Percentiles rank a stretch among this genome's conserved stretches.
Conservation (phyloP, 768 basidiomycete genomes). For the Mycena metata region DNA sequence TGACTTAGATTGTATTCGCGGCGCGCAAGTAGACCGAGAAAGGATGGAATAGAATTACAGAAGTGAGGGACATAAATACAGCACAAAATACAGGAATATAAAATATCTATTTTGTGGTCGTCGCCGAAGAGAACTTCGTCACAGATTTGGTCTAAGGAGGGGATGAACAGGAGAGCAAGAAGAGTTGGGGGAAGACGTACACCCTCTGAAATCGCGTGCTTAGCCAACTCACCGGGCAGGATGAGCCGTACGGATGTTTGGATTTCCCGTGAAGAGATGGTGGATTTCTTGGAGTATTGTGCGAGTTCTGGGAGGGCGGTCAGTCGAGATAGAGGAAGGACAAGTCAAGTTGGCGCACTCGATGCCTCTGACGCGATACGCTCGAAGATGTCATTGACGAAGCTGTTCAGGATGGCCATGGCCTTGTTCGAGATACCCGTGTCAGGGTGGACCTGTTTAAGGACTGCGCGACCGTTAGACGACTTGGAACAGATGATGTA, state of each 20-base stretch:
- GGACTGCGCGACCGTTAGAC: too few species aligned
- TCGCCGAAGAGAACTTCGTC: too few species aligned
- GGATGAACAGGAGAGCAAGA: too few species aligned
- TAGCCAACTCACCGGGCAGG: constrained; percentile 96
- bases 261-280: constrained; percentile 97
- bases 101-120: too few species aligned
- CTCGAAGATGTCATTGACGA: constrained; percentile 95
- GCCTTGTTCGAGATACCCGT: constrained; percentile 99
- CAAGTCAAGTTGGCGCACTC: constrained; percentile 62
- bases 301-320: background rate
- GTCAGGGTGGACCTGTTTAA: constrained; percentile 90
- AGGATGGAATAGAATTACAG: too few species aligned
- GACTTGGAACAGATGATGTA: too few species aligned
- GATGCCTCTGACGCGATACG: constrained; percentile 91
- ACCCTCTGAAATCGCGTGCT: constrained; percentile 98
- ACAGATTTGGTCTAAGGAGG: too few species aligned
- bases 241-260: constrained; percentile 96
- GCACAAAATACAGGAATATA: too few species aligned
- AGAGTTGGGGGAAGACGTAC: too few species aligned
- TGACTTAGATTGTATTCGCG: too few species aligned
- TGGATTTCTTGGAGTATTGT: constrained; percentile 74
- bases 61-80: too few species aligned
- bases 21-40: too few species aligned
- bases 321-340: background rate
- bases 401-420: constrained; percentile 92